Evolutionary conservation across 1,284 basidiomycete genomes (phyloP), one percentile per base, ranked within the genome.

Genomic region (Microbotryum saponariae): DNA sequence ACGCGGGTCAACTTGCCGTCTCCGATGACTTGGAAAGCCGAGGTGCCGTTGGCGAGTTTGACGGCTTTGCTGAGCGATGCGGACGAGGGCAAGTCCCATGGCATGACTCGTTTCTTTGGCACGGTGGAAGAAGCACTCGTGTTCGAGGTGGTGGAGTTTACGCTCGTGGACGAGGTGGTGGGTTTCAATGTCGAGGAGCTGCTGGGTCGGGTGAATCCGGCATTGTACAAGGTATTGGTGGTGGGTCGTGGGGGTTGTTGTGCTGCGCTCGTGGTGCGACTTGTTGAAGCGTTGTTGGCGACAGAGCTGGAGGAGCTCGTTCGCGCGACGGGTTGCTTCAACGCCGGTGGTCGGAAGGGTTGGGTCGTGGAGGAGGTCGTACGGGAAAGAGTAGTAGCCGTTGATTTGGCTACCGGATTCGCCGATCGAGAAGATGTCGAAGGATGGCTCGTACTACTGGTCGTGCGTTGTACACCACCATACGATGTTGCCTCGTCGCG

Each of bases 81-180:
- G 23, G 23, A 25, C 1, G 49, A 42, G 29, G 23, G 29, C 6
- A 49, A 21, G 49, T 64, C 67, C 67, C 67, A 68, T 0, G 67
- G 67, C 16, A 64, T 48, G 12, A 21, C 4, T 2, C 67, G 67
- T 47, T 68, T 68, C 59, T 50, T 60, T 1, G 64, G 61, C 0
- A 58, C 33, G 33, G 45, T 56, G 18, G 46, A 23, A 2, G 31
- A 18, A 42, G 61, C 51, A 7, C 48, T 20, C 50, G 49, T 42
- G 6, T 45, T 12, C 1, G 54, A 51, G 20, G 56, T n/a, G 9
- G 60, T 33, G 6, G 46, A 29, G 5, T 23, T 7, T 50, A 29
- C 7, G 21, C 18, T 20, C 10, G 48, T 12, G 48, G 29, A 18
- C 5, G 57, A 46, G 5, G 61, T 21, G 4, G 46, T 18, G 12